A percentile compares a stretch with the other conserved stretches of the same genome.
These are phyloP conservation scores for Tricholoma terreum DNA, from an alignment of 768 basidiomycete genomes.

Conservation along the genomic window DNA sequence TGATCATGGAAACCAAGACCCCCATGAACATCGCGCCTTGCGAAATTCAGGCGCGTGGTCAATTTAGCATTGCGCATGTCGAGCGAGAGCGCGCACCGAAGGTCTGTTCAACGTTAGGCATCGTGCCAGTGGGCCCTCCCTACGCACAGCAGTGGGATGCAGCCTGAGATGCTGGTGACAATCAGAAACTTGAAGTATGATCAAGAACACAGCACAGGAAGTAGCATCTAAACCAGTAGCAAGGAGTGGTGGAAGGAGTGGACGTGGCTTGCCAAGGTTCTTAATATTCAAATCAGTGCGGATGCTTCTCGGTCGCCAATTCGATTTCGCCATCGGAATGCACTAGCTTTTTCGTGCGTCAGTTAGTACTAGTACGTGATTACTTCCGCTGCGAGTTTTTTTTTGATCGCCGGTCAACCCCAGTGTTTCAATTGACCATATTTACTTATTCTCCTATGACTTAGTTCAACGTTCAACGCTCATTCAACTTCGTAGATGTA, in stretches of 20 bases:
- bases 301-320: too few relatives aligned
- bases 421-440: too few relatives aligned
- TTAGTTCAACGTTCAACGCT: too few relatives aligned
- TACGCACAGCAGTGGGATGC: neutral
- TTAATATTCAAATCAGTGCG: too few relatives aligned
- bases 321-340: too few relatives aligned
- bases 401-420: neutral
- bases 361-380: too few relatives aligned
- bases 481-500: too few relatives aligned
- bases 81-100: slow-evolving; percentile 25
- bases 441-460: too few relatives aligned
- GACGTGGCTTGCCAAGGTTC: too few relatives aligned
- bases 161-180: neutral
- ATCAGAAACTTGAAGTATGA: neutral
- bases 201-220: neutral
- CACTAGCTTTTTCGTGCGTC: neutral
- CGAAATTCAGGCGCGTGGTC: neutral
- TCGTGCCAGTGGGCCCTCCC: neutral
- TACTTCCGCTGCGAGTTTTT: too few relatives aligned
- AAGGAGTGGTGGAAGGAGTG: too few relatives aligned
- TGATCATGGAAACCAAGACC: slow-evolving; percentile 32
- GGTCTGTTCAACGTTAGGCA: slow-evolving; percentile 22
- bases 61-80: neutral
- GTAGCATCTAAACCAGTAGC: neutral
- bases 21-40: slow-evolving; percentile 38